Evolutionary conservation across 2,329 filamentous ascomycete species (phyloP), one percentile per base, ranked within the genome.

Genomic region (Cryoendolithus antarcticus): DNA sequence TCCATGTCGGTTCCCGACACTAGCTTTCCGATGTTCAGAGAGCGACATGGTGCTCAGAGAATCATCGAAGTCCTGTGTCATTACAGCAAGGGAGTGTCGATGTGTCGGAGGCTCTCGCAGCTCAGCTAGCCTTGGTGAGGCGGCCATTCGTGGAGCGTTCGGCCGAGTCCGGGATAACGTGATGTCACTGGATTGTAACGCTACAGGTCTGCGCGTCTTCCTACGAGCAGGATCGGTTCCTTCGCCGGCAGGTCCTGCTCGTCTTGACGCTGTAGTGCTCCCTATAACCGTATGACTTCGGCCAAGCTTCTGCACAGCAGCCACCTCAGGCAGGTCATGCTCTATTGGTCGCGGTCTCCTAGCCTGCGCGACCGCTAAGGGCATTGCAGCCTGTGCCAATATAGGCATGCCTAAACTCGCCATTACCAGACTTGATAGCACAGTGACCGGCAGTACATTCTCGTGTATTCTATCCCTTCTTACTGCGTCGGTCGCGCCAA

Each of bases 281-380:
- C 60, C 57, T 3, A 62, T 76, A 3, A 84, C 74, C 2, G 83
- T 88, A 45, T 86, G 77, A 48, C 83, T 82, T 48, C 82, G 71
- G 15, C 67, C 62, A 32, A 81, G 66, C 57, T 75, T 79, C 52
- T 69, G 70, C 48, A 60, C 65, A 57, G 62, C 66, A 43, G 60
- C 64, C 24, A 27, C 7, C 30, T 71, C 62, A 49, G 62, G 66
- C 41, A 60, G 63, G 29, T 71, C 63, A 50, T 83, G 78, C 46
- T 74, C 70, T 6, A 71, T 63, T 4, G 72, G 73, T 46, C 82
- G 72, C 11, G 82, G 82, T 59, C 83, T 85, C 44, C 83, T 72
- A 34, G 84, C 82, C 62, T 91, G 84, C 11, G 83, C 82, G 52
- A 91, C 77, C 34, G 84, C 85, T 39, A 91, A 67, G 10, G 84